Conservation (phyloP, 2,329 filamentous ascomycete species). For the Clonostachys byssicola region DNA sequence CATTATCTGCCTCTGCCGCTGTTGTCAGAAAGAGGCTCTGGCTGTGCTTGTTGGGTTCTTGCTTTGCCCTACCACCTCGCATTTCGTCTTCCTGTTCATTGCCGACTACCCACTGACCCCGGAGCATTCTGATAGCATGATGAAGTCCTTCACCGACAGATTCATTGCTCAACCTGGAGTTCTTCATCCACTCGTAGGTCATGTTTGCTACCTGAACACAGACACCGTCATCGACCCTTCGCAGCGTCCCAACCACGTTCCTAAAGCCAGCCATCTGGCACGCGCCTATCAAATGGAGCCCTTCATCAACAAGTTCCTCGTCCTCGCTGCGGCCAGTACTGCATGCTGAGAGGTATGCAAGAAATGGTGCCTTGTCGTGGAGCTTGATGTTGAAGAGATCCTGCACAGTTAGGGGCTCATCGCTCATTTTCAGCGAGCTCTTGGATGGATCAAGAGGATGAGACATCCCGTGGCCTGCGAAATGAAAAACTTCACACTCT, state of each 20-base stretch:
- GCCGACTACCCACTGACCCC: not conserved
- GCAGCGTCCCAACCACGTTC: not conserved
- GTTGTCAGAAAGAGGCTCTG: no score
- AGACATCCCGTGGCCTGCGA: not conserved
- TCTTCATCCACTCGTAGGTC: not conserved
- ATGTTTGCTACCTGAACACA: not conserved
- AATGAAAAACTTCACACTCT: not conserved
- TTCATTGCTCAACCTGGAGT: not conserved
- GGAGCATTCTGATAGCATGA: not conserved
- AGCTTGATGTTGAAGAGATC: slow-evolving; percentile 29
- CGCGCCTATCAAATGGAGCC: not conserved
- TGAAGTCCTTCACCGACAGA: not conserved
- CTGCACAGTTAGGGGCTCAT: slow-evolving; percentile 21
- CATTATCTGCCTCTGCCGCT: no score
- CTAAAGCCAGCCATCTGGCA: not conserved
- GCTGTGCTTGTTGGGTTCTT: no score
- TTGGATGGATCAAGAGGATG: not conserved
- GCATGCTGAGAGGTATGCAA: not conserved
- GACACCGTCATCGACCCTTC: not conserved
- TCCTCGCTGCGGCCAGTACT: not conserved
- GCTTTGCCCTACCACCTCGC: no score
- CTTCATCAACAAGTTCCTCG: not conserved
- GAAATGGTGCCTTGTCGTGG: not conserved
- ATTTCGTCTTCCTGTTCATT: no score
- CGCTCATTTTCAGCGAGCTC: slow-evolving; percentile 1